A percentile compares a stretch with the other conserved stretches of the same genome.
phyloP scores from a whole-genome alignment of 768 basidiomycete genomes.

The Pholiota molesta region DNA sequence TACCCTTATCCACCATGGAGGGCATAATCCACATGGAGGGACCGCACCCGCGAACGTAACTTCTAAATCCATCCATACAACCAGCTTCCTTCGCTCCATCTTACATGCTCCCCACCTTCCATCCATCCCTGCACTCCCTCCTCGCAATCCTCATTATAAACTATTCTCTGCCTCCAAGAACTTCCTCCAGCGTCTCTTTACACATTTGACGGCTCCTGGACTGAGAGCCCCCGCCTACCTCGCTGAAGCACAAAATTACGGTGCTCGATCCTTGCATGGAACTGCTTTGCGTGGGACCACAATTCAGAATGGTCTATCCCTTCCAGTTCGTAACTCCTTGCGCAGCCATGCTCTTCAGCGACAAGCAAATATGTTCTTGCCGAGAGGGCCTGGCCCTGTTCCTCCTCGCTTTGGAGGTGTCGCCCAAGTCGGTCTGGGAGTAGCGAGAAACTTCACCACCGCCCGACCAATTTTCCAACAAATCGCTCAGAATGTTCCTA shows the following conservation, averaged over 20 bases:
- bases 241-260: conserved; percentile 28
- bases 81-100: conserved; percentile 37
- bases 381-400: conserved; percentile 48
- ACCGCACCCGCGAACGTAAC: conserved; percentile 23
- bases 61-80: conserved; percentile 49
- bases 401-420: conserved; percentile 47
- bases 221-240: conserved; percentile 33
- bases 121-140: conserved; percentile 16
- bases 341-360: conserved; percentile 41
- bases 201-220: conserved; percentile 61
- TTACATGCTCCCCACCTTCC: conserved; percentile 12
- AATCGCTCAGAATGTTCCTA: conserved; percentile 76
- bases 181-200: conserved; percentile 57
- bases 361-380: conserved; percentile 49
- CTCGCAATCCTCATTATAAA: conserved; percentile 40
- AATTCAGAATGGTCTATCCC: conserved; percentile 61
- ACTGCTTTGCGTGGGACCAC: conserved; percentile 26
- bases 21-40: conserved; percentile 28
- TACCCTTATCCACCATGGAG: conserved; percentile 32
- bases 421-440: conserved; percentile 74
- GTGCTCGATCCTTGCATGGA: conserved; percentile 34
- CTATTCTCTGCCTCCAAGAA: conserved; percentile 56
- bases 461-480: conserved; percentile 79
- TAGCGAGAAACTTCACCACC: conserved; percentile 75
- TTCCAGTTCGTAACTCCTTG: conserved; percentile 56